These are phyloP conservation scores for Glebionis coronaria DNA, from an alignment of 129 eudicot species.

Conservation along the genomic window DNA sequence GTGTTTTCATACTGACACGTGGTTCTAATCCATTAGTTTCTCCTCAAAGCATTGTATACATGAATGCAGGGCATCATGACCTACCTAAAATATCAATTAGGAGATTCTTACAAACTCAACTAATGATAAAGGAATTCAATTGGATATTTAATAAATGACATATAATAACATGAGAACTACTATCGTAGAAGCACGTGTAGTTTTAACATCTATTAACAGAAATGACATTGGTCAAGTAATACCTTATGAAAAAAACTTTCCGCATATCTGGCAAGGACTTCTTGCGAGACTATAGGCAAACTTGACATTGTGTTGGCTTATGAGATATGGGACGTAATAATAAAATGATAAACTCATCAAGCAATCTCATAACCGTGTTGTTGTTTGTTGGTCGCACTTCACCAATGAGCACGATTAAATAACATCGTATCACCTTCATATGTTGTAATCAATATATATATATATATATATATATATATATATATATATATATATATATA, in stretches of 20 bases:
- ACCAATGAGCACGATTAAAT: conserved; percentile 41
- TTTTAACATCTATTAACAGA: conserved; percentile 26
- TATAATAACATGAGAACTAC: too few relatives aligned
- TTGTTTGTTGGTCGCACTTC: conserved; percentile 24
- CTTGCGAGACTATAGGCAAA: conserved; percentile 59
- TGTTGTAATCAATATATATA: too few relatives aligned
- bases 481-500: too few relatives aligned
- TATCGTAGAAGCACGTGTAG: too few relatives aligned
- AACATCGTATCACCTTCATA: too few relatives aligned
- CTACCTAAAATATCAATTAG: conserved; percentile 53
- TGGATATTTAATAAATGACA: too few relatives aligned
- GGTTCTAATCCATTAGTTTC: conserved; percentile 92
- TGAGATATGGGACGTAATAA: conserved; percentile 9
- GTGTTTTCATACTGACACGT: conserved; percentile 89
- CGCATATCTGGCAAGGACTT: conserved; percentile 17
- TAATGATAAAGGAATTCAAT: too few relatives aligned
- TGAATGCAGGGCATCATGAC: conserved; percentile 92
- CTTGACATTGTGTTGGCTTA: conserved; percentile 32
- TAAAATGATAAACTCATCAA: conserved; percentile 31
- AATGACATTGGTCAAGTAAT: conserved; percentile 37
- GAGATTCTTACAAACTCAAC: conserved; percentile 5
- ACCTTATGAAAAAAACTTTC: conserved; percentile 15
- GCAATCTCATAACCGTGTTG: conserved; percentile 27
- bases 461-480: too few relatives aligned
- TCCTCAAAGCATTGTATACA: conserved; percentile 81